phyloP scores from a whole-genome alignment of 2,329 filamentous ascomycete genomes.

The Chaetomium globosum region DNA sequence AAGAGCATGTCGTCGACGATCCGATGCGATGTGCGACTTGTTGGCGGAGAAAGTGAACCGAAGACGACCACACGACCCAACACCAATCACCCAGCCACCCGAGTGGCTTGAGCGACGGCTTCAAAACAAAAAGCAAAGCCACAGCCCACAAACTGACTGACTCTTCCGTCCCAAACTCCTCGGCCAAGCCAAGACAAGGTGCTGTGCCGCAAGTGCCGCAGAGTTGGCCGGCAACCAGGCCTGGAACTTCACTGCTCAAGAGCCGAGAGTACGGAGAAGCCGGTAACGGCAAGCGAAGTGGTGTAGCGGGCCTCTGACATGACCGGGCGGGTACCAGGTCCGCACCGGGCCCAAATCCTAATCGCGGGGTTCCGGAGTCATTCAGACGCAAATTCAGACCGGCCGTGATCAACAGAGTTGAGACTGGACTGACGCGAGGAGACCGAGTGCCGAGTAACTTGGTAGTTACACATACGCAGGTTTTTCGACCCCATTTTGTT shows the following conservation, averaged over 20 bases:
- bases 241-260: conserved; percentile 29
- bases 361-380: conserved; percentile 22
- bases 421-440: neutral
- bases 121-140: neutral
- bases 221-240: conserved; percentile 28
- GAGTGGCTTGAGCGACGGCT: neutral
- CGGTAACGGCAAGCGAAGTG: neutral
- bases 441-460: neutral
- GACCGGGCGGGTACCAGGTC: conserved; percentile 26
- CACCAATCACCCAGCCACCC: neutral
- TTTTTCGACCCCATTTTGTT: neutral
- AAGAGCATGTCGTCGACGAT: neutral
- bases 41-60: neutral
- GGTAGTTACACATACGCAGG: neutral
- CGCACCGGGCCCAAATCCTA: conserved; percentile 18
- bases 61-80: neutral
- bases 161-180: neutral
- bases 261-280: neutral
- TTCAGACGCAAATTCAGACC: conserved; percentile 16
- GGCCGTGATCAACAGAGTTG: neutral
- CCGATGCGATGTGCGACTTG: conserved; percentile 5
- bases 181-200: conserved; percentile 13
- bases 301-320: neutral
- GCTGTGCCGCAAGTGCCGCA: conserved; percentile 33
- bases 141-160: neutral